Base-by-base conservation (phyloP, 75 land plant species). In the Pseudotsuga menziesii region DNA sequence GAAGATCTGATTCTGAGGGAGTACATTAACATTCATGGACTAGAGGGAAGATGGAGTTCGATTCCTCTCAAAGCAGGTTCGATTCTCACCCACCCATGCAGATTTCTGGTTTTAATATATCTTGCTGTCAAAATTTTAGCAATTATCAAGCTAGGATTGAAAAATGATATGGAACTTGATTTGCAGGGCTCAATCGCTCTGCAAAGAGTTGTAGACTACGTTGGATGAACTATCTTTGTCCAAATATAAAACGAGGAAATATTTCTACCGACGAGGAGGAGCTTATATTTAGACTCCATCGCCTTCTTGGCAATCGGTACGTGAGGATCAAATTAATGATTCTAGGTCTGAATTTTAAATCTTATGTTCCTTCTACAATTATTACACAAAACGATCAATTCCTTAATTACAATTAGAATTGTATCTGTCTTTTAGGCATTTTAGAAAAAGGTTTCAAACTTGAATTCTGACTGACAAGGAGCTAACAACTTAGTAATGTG, bases 171-270 rank as follows among this genome's bases (percentile, higher is more conserved):
- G 41, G 41, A 39, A 39, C 25, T 60, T 60, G 27, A 11, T 23
- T 61, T 61, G 23, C 64, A 61, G 64, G 64, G 2, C 11, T 61
- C 26, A 61, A 61, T 26, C 12, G 64, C 29, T 61, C 32, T 12
- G 64, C 32, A 3, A 61, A 61, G 64, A 61, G 64, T 23, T 61
- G 64, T 23, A 26, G 64, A 61, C 26, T 61, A 29, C 64, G 64
- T 9, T 61, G 64, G 64, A 25, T 61, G 64, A 61, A 72, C 58
- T 72, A 72, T 48, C 74, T 72, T 29, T 13, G 74, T 16, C 74
- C 74, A 13, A 32, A 72, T 48, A 39, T 72, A 13, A 72, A 72
- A 16, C 74, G 74, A 13, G 74, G 74, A 17, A 48, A 39, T 32
- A 39, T 72, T 9, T 72, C 74, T 8, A 11, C 74, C 56, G 73